Percentiles rank a stretch among this genome's conserved stretches.
These are phyloP conservation scores for Oehlia diaphana DNA, from an alignment of 192 early-diverging fungal species.

Conservation along the genomic window DNA sequence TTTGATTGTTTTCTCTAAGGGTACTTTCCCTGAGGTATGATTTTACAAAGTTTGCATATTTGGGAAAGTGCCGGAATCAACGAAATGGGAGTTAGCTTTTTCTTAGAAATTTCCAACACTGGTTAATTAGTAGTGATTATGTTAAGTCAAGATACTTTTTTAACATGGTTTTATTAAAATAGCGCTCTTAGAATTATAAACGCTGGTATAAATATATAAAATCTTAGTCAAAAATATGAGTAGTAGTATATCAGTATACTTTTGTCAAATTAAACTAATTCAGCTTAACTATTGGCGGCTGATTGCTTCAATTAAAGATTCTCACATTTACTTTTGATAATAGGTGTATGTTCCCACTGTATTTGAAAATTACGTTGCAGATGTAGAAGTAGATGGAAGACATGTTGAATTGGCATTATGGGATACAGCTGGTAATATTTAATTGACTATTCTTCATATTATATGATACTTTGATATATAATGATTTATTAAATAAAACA, in stretches of 20 bases:
- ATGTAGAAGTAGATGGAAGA: conserved; percentile 68
- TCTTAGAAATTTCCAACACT: background rate
- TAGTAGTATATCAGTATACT: too few relatives aligned
- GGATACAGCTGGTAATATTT: conserved; percentile 71
- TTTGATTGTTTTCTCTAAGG: conserved; percentile 81
- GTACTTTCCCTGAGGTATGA: conserved; percentile 80
- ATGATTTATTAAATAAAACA: background rate
- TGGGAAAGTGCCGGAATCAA: background rate
- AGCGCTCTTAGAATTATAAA: too few relatives aligned
- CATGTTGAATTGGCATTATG: conserved; percentile 71
- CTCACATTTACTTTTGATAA: background rate
- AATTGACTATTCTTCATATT: background rate
- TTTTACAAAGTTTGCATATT: background rate
- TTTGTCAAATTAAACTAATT: background rate
- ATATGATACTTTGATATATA: background rate
- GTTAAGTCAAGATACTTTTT: too few relatives aligned
- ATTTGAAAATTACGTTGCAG: conserved; percentile 75
- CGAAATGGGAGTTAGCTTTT: background rate
- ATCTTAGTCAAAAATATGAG: too few relatives aligned
- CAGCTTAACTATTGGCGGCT: background rate
- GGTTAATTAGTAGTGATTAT: background rate
- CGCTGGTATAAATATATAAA: too few relatives aligned
- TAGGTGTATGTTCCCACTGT: conserved; percentile 75
- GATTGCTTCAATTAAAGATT: background rate
- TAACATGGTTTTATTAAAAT: too few relatives aligned